Evolutionary conservation across 2,329 filamentous ascomycete species (phyloP).

Genomic region (Leptographium radiaticola): DNA sequence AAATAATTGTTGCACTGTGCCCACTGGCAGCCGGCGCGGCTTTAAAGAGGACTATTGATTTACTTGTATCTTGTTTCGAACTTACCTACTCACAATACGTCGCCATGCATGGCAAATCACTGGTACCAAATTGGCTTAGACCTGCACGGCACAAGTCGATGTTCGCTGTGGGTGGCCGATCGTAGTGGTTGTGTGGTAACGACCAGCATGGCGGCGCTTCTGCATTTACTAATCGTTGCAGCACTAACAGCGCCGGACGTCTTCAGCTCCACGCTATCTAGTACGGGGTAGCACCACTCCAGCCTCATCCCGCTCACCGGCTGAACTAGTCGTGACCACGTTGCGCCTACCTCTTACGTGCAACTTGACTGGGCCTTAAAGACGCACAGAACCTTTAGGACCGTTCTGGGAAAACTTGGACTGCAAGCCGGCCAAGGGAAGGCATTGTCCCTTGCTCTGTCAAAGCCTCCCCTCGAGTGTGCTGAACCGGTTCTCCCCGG

Average conservation of each 20-base stretch:
- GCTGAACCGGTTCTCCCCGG: too few relatives aligned
- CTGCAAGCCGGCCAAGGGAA: too few relatives aligned
- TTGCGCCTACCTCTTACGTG: not conserved
- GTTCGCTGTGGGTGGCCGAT: not conserved
- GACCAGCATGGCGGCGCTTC: not conserved
- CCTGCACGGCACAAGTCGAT: not conserved
- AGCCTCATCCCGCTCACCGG: constrained; percentile 1
- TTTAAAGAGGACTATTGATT: too few relatives aligned
- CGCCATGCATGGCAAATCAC: too few relatives aligned
- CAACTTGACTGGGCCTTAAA: not conserved
- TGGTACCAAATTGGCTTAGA: not conserved
- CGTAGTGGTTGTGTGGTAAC: constrained; percentile 1
- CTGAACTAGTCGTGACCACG: not conserved
- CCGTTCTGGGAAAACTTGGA: too few relatives aligned
- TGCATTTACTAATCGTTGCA: constrained; percentile 1
- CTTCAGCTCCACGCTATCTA: not conserved
- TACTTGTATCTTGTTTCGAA: too few relatives aligned
- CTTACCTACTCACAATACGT: too few relatives aligned
- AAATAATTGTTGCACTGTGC: too few relatives aligned
- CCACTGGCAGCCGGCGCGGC: too few relatives aligned
- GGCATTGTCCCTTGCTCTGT: too few relatives aligned
- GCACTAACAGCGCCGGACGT: constrained; percentile 1
- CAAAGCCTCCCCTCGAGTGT: too few relatives aligned
- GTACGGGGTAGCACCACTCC: constrained; percentile 2
- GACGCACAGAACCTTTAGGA: not conserved